Conservation (phyloP, 2,329 filamentous ascomycete species). For the Aureobasidium uvarum region DNA sequence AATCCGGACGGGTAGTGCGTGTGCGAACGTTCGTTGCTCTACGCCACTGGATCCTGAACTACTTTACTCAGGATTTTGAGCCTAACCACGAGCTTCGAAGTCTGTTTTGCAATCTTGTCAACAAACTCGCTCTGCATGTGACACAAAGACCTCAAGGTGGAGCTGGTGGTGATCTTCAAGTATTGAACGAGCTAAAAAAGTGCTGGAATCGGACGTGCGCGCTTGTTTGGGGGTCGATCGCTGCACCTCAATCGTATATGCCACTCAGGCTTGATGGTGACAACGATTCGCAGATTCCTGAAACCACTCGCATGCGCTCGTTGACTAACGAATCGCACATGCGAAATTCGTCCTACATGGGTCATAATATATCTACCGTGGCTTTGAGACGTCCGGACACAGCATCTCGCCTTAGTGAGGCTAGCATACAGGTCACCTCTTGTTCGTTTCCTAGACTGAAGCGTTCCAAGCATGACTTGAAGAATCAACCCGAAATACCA, state of each 20-base stretch:
- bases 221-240: slow-evolving; percentile 78
- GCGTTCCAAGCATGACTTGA: slow-evolving; percentile 21
- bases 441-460: slow-evolving; percentile 57
- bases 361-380: not conserved
- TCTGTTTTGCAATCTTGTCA: slow-evolving; percentile 78
- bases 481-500: not conserved
- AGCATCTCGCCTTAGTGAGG: slow-evolving; percentile 43
- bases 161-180: slow-evolving; percentile 71
- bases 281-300: not conserved
- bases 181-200: slow-evolving; percentile 90
- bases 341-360: slow-evolving; percentile 16
- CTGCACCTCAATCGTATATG: slow-evolving; percentile 48
- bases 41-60: slow-evolving; percentile 96
- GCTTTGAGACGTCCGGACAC: slow-evolving; percentile 11
- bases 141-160: slow-evolving; percentile 53
- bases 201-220: slow-evolving; percentile 93
- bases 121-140: slow-evolving; percentile 58
- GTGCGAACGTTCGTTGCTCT: slow-evolving; percentile 94
- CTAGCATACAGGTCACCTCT: slow-evolving; percentile 57
- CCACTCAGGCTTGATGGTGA: slow-evolving; percentile 1
- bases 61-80: slow-evolving; percentile 93
- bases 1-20: slow-evolving; percentile 87
- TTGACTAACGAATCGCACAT: slow-evolving; percentile 16
- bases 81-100: slow-evolving; percentile 69
- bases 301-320: not conserved